A percentile compares a stretch with the other conserved stretches of the same genome.
These are phyloP conservation scores for Nicotiana sylvestris DNA, from an alignment of 257 asterid species.

Conservation along the genomic window DNA sequence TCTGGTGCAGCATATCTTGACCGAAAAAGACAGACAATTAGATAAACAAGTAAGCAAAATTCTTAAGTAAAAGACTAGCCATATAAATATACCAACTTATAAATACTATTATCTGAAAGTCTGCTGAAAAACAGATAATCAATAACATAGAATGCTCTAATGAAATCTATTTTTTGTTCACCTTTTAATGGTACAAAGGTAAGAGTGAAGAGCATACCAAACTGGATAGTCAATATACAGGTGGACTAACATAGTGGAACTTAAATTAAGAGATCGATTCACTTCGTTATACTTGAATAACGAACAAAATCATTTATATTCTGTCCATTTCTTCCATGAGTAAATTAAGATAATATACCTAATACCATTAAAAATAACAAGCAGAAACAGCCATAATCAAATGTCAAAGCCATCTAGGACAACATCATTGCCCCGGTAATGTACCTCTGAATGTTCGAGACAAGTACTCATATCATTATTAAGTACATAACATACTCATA, in stretches of 20 bases:
- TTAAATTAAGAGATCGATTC: background rate
- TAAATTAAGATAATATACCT: background rate
- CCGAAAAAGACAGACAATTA: background rate
- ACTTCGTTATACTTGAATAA: conserved; percentile 1
- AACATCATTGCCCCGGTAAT: background rate
- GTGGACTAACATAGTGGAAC: background rate
- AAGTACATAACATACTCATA: conserved; percentile 2
- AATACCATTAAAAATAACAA: background rate
- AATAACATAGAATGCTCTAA: conserved; percentile 2
- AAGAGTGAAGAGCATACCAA: background rate
- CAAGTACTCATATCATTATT: background rate
- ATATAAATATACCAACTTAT: background rate
- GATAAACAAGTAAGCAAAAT: background rate
- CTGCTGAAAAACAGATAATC: background rate
- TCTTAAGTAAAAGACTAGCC: background rate
- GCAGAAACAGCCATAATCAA: background rate
- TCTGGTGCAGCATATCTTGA: conserved; percentile 97
- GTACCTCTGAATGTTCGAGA: background rate
- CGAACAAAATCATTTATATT: background rate
- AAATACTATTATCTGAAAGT: background rate
- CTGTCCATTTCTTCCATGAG: background rate
- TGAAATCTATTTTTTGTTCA: background rate
- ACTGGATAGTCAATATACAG: background rate
- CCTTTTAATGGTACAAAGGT: background rate
- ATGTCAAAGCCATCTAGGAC: background rate